Base-by-base conservation (phyloP, 345 rosid genomes). In the Iberis pinnata region DNA sequence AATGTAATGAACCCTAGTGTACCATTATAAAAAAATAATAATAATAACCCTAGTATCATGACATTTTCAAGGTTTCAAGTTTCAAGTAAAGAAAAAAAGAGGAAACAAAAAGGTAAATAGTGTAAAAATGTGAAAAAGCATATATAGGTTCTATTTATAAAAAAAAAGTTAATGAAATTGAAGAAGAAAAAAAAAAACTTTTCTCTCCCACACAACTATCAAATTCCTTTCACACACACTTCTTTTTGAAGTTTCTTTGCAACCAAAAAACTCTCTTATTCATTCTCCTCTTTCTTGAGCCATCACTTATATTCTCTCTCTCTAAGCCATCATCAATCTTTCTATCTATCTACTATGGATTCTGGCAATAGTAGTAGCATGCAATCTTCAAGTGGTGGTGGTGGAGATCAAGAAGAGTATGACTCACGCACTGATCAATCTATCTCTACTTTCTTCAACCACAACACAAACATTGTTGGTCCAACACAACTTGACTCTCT, bases 401-500 rank as follows among this genome's bases (percentile, higher is more conserved):
- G 49, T 25, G 71, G 59, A 42, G 70, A 66, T 13, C 70, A 67
- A 60, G 73, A 68, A 15, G 73, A 68, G 63, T 68, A 35, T 10
- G 68, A 68, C 55, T 68, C 73, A 68, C 73, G 68, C 58, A 62
- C 59, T 31, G 68, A 68, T 68, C 73, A 68, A 20, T 50, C 73
- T 11, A 15, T 61, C 49, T 68, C 73, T 54, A 53, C 73, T 56
- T 56, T 68, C 15, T 62, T 61, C 48, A 68, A 53, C 66, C 14
- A 41, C 43, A 33, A 45, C 63, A 55, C 68, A 51, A 65, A 57
- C 53, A 50, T 42, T 18, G 12, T 47, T 5, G 56, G 49, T 31
- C 45, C 60, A 40, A 47, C 57, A 18, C 67, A 68, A 7, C 53
- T 68, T 17, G 72, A 68, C 19, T 48, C 72, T 41, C 83, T 80